phyloP scores from a whole-genome alignment of 2,329 filamentous ascomycete genomes.

The Botrytis tulipae region DNA sequence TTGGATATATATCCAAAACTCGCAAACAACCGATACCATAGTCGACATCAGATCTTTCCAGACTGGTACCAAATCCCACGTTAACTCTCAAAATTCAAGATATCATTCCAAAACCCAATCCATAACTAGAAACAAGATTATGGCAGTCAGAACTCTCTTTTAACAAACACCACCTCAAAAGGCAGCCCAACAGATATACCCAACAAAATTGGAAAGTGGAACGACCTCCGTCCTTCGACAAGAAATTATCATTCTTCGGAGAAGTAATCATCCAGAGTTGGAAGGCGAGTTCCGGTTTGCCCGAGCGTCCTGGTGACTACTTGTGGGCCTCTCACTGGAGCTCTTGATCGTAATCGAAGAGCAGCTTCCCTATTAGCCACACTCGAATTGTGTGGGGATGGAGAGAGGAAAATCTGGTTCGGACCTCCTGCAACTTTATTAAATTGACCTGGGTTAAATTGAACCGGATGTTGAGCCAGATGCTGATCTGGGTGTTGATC shows the following conservation, averaged over 20 bases:
- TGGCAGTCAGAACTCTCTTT: too few species aligned
- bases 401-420: background rate
- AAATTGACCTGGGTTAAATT: background rate
- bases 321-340: background rate
- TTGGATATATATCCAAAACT: background rate
- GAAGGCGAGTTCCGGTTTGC: background rate
- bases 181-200: background rate
- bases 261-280: constrained; percentile 1
- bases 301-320: background rate
- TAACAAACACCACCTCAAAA: background rate
- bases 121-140: too few species aligned
- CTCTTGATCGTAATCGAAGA: background rate
- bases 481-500: background rate
- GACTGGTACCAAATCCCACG: background rate
- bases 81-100: background rate
- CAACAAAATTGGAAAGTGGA: background rate
- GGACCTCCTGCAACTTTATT: too few species aligned
- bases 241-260: background rate
- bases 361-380: background rate
- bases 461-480: background rate
- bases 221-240: background rate
- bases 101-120: background rate
- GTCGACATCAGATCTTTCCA: background rate
- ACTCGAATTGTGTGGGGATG: background rate
- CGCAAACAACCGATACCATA: background rate